phyloP scores from a whole-genome alignment of 352 stramenopile species.

The Pelagophyceae sp. region DNA sequence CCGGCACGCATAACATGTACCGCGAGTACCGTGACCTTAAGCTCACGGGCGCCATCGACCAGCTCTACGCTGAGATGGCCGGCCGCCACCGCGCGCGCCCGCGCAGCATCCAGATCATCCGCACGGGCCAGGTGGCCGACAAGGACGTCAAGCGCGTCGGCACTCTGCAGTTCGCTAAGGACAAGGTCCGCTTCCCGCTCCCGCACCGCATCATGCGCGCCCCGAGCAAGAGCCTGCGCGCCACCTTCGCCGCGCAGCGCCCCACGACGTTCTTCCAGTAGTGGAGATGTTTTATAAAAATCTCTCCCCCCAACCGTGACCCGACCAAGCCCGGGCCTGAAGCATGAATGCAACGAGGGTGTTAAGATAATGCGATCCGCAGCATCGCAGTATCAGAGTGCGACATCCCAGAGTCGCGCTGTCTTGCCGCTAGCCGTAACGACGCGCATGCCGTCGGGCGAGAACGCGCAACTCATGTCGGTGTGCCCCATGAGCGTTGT shows the following conservation, averaged over 20 bases:
- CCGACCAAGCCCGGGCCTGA: too few species aligned
- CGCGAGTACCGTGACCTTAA: constrained; percentile 98
- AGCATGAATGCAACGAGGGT: too few species aligned
- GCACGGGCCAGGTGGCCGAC: constrained; percentile 83
- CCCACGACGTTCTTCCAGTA: constrained; percentile 13
- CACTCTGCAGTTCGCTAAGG: constrained; percentile 92
- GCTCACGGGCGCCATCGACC: constrained; percentile 91
- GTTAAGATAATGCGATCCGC: too few species aligned
- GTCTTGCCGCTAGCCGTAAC: too few species aligned
- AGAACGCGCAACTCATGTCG: too few species aligned
- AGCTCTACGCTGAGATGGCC: constrained; percentile 98
- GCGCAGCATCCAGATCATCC: constrained; percentile 99
- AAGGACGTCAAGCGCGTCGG: constrained; percentile 91
- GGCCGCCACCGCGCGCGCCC: constrained; percentile 89
- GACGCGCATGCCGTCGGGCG: too few species aligned
- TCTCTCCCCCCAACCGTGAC: too few species aligned
- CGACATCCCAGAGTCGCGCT: too few species aligned
- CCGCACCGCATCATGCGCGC: constrained; percentile 74
- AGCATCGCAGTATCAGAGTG: too few species aligned
- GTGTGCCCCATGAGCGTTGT: too few species aligned
- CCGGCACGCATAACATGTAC: constrained; percentile 99
- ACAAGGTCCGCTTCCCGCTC: constrained; percentile 95
- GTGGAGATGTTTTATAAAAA: background rate
- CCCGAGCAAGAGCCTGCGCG: background rate
- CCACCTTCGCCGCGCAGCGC: background rate